Conservation (phyloP, 192 early-diverging fungal genomes). For the Geosiphon pyriformis region DNA sequence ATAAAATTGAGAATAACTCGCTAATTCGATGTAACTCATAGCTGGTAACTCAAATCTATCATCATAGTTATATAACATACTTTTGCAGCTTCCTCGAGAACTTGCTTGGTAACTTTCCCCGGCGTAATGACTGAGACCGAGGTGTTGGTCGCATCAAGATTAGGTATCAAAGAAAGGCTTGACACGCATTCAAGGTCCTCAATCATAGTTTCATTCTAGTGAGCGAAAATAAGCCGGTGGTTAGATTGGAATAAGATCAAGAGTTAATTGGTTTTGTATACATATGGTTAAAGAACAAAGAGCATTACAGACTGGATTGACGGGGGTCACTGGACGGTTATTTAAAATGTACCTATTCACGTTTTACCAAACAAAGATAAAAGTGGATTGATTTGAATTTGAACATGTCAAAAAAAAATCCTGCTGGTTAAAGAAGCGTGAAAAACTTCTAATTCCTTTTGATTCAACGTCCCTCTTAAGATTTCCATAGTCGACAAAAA, state of each 20-base stretch:
- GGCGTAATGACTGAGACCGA: conserved; percentile 68
- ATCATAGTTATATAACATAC: background rate
- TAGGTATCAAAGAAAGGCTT: conserved; percentile 36
- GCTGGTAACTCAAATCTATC: too few relatives aligned
- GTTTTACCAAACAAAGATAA: background rate
- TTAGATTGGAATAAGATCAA: too few relatives aligned
- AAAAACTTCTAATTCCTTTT: too few relatives aligned
- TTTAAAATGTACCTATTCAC: conserved; percentile 25
- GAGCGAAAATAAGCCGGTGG: background rate
- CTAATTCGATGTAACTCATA: too few relatives aligned
- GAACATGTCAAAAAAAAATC: too few relatives aligned
- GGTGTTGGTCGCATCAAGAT: conserved; percentile 34
- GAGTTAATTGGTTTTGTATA: background rate
- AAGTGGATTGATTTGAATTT: too few relatives aligned
- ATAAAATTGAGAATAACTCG: too few relatives aligned
- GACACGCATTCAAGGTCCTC: conserved; percentile 34
- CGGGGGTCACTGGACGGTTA: conserved; percentile 26
- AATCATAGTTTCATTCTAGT: conserved; percentile 38
- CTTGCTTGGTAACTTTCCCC: conserved; percentile 52
- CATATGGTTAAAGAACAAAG: background rate
- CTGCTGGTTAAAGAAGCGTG: too few relatives aligned
- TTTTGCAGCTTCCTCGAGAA: conserved; percentile 51
- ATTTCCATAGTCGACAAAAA: too few relatives aligned
- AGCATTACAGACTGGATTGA: conserved; percentile 30
- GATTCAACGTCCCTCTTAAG: too few relatives aligned